Evolutionary conservation across 2,329 filamentous ascomycete species (phyloP).

Genomic region (Colletotrichum salicis): DNA sequence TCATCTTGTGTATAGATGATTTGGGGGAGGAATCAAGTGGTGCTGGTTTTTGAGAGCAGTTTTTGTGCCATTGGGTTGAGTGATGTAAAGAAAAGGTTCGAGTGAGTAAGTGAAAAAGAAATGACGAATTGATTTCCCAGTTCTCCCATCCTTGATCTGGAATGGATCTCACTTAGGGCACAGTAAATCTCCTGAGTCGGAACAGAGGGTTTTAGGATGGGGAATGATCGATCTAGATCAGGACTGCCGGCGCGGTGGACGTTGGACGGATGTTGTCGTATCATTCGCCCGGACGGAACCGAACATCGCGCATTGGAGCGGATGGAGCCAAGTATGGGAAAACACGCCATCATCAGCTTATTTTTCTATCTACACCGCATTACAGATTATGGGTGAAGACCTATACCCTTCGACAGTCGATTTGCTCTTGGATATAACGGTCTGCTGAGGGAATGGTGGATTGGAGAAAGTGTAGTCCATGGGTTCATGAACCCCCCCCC

Average conservation of each 20-base stretch:
- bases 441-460: not conserved
- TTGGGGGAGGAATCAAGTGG: too few species aligned
- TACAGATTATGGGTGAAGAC: not conserved
- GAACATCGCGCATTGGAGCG: not conserved
- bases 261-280: not conserved
- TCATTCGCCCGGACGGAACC: not conserved
- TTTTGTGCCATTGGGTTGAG: too few species aligned
- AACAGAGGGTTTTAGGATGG: not conserved
- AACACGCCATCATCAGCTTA: not conserved
- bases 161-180: too few species aligned
- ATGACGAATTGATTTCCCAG: too few species aligned
- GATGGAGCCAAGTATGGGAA: not conserved
- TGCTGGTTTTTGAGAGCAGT: too few species aligned
- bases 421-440: too few species aligned
- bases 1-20: too few species aligned
- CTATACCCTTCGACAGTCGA: not conserved
- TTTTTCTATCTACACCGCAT: not conserved
- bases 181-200: too few species aligned
- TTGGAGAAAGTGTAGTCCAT: not conserved
- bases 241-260: not conserved
- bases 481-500: too few species aligned
- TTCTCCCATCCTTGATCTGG: too few species aligned
- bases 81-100: too few species aligned
- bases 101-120: too few species aligned
- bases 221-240: not conserved